Evolutionary conservation across 2,329 filamentous ascomycete species (phyloP), one percentile per base, ranked within the genome.

Genomic region (Davidsoniella eucalypti): DNA sequence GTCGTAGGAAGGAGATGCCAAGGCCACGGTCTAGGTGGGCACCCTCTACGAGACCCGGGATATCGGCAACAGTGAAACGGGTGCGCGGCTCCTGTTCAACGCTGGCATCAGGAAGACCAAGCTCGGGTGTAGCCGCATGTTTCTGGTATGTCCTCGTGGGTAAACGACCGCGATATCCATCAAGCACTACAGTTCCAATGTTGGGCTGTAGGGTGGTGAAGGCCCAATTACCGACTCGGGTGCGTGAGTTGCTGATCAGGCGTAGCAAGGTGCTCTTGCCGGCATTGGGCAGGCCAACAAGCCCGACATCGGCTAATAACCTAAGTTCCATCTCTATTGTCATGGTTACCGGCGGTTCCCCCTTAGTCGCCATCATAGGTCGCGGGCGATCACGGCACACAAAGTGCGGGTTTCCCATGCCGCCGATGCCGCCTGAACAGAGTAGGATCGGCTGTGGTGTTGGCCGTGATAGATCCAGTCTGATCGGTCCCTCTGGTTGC

Each of bases 161-260:
- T 18, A 49, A 44, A 0, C 85, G 78, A 2, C 88, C 87, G 52
- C 79, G 80, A 67, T 92, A 77, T 61, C 88, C 78, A 63, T 98
- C 92, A 9, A 98, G 75, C 12, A 96, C 82, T 5, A 98, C 87
- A 0, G 92, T 98, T 47, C 92, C 92, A 50, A 98, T 93, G 57
- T 94, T 95, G 2, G 92, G 92, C 57, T 88, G 82, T 7, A 98
- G 71, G 0, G 92, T 98, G 2, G 92, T 98, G 63, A 98, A 98
- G 8, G 87, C 90, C 92, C 92, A 98, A 62, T 84, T 81, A 39
- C 92, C 92, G 26, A 98, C 80, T 38, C 92, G 78, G 1, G 92
- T 86, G 53, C 87, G 82, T 61, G 85, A 93, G 63, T 88, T 88
- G 58, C 82, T 94, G 58, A 98, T 69, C 2, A 88, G 82, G 16